phyloP scores from a whole-genome alignment of 1,284 basidiomycete genomes.

The Jaminaea rosea region DNA sequence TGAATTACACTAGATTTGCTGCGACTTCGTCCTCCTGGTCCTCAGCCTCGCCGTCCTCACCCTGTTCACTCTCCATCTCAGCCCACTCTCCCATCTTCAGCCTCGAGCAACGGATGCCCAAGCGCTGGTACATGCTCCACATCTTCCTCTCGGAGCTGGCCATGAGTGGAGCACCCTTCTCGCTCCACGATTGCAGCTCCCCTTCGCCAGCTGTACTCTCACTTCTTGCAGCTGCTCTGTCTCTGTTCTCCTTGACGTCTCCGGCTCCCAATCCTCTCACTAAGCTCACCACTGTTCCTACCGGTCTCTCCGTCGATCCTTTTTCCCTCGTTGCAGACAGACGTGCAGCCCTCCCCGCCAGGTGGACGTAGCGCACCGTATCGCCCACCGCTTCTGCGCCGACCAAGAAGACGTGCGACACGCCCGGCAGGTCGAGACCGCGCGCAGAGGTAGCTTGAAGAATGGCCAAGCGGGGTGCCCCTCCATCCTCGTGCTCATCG shows the following conservation, averaged over 20 bases:
- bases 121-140: conserved; percentile 25
- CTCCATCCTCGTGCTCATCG: background rate
- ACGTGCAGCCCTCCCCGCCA: conserved; percentile 39
- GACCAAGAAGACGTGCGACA: conserved; percentile 40
- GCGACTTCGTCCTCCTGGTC: background rate
- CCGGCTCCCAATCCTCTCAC: conserved; percentile 21
- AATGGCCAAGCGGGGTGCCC: conserved; percentile 22
- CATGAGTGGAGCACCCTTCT: no score
- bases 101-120: conserved; percentile 10
- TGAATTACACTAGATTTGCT: no score
- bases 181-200: no score
- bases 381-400: conserved; percentile 34
- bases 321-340: background rate
- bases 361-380: conserved; percentile 38
- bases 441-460: conserved; percentile 34
- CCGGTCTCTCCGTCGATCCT: conserved; percentile 5
- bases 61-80: background rate
- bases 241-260: background rate
- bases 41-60: background rate
- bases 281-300: conserved; percentile 35
- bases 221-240: background rate
- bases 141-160: conserved; percentile 22
- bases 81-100: background rate
- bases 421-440: conserved; percentile 37
- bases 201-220: conserved; percentile 13